These are phyloP conservation scores for Podospora conica DNA, from an alignment of 495 filamentous ascomycete species.

Conservation along the genomic window DNA sequence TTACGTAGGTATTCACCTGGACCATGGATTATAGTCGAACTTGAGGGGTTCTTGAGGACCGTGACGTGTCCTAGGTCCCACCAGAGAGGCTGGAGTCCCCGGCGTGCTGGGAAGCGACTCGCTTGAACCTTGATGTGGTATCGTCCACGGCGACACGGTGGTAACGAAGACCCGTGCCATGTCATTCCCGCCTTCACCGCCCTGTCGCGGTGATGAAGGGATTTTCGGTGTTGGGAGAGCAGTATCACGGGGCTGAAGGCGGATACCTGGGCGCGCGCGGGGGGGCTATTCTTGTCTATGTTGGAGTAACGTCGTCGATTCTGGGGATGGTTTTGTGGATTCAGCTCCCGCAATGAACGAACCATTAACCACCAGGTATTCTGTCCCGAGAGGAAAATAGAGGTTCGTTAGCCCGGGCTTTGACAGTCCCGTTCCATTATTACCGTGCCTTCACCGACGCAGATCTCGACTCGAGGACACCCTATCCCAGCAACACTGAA, in stretches of 20 bases:
- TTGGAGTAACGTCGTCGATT: neutral
- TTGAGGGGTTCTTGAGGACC: neutral
- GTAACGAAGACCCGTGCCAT: neutral
- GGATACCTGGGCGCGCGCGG: no score
- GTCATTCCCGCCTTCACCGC: neutral
- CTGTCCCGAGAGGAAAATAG: no score
- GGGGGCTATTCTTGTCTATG: neutral
- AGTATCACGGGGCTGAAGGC: neutral
- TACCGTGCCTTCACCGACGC: neutral
- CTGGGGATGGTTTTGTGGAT: neutral
- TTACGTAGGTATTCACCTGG: neutral
- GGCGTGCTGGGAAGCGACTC: neutral
- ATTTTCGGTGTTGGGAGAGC: neutral
- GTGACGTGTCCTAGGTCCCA: neutral
- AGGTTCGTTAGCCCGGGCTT: neutral
- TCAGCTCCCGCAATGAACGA: no score
- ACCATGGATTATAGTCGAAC: no score
- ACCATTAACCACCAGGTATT: no score
- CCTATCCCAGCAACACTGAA: neutral
- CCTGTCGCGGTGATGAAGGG: neutral
- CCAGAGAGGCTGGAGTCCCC: no score
- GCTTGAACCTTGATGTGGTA: neutral
- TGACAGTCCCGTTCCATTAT: neutral
- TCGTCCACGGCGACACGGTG: neutral
- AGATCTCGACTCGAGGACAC: neutral